Evolutionary conservation across 2,329 filamentous ascomycete genomes (phyloP).

Genomic region (Myriosclerotinia duriaeana): DNA sequence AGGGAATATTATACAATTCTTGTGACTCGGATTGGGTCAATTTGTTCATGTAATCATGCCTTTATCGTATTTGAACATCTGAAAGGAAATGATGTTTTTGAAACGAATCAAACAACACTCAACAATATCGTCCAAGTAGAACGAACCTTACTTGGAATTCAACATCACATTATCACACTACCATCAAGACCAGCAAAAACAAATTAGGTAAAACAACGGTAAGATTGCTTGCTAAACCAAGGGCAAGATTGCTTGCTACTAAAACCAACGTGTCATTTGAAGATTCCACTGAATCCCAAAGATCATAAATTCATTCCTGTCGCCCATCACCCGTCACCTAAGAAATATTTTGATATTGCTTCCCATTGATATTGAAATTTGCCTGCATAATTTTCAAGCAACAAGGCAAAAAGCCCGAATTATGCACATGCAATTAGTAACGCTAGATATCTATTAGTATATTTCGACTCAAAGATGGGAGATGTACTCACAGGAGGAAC

Average conservation of each 20-base stretch:
- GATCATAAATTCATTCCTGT: constrained; percentile 5
- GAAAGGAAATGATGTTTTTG: not conserved
- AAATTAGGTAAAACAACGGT: not conserved
- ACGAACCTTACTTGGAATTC: not conserved
- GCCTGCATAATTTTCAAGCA: not conserved
- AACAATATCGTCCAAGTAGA: not conserved
- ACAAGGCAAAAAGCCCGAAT: not conserved
- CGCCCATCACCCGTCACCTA: constrained; percentile 5
- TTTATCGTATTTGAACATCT: not conserved
- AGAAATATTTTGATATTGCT: not conserved
- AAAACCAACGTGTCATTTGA: constrained; percentile 3
- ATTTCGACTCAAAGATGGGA: not conserved
- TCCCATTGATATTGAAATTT: not conserved
- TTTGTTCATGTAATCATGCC: not conserved
- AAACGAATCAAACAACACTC: not conserved
- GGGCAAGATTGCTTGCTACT: constrained; percentile 7
- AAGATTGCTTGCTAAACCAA: constrained; percentile 8
- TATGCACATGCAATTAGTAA: constrained; percentile 6
- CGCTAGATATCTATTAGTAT: not conserved
- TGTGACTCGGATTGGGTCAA: not conserved
- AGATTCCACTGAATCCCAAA: not conserved
- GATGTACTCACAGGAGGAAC: constrained; percentile 14
- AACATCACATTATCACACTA: not conserved
- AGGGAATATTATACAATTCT: not conserved
- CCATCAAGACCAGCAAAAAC: not conserved